These are phyloP conservation scores for Cajanus cajan DNA, from an alignment of 306 rosid genomes.

Conservation along the genomic window DNA sequence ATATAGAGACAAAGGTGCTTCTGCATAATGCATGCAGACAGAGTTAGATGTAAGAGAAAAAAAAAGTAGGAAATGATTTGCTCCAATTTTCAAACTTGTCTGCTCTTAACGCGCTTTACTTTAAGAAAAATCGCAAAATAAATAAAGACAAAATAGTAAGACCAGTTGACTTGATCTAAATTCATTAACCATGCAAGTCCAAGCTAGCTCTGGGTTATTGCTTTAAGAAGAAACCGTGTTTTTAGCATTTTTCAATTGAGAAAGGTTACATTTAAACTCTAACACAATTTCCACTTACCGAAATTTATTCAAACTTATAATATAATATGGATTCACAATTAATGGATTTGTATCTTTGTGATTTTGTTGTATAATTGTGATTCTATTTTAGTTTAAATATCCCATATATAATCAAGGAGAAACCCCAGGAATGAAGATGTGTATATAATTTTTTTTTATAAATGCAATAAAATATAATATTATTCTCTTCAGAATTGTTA, in stretches of 20 bases:
- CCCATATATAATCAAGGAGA: no score
- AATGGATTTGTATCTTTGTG: no score
- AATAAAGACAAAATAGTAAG: not conserved
- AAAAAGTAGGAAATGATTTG: not conserved
- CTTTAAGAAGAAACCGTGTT: not conserved
- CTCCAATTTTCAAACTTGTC: slow-evolving; percentile 31
- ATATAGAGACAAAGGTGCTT: not conserved
- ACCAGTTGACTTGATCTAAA: slow-evolving; percentile 23
- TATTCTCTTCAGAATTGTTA: no score
- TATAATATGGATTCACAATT: no score
- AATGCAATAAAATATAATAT: no score
- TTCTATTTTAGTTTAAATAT: no score
- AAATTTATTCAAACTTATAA: no score
- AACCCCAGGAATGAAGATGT: no score
- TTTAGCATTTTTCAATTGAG: not conserved
- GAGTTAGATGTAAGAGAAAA: not conserved
- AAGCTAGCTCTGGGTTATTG: not conserved
- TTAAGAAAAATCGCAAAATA: not conserved
- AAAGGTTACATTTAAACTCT: no score
- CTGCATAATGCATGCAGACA: slow-evolving; percentile 27
- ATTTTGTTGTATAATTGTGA: no score
- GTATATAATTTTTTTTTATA: no score
- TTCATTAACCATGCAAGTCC: not conserved
- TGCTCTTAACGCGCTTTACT: slow-evolving; percentile 36
- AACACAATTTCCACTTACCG: no score